Percentiles rank a stretch among this genome's conserved stretches.
Evolutionary conservation across 2,329 filamentous ascomycete genomes (phyloP).

Genomic region (Parastagonospora avenae): DNA sequence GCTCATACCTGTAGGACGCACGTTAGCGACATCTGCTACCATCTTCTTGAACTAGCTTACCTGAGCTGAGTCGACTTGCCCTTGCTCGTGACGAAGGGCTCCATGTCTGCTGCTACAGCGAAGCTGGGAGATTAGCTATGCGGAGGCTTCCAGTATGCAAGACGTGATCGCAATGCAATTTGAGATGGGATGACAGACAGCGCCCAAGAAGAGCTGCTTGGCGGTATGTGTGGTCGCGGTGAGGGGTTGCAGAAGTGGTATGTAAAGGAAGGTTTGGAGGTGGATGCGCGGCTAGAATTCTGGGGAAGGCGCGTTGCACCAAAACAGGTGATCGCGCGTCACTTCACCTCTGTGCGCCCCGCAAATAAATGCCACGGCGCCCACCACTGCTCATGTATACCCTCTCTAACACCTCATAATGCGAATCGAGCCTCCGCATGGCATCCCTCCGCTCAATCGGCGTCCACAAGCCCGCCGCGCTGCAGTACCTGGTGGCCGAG

Average conservation of each 20-base stretch:
- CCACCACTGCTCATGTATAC: constrained; percentile 9
- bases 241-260: neutral
- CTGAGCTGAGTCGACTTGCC: constrained; percentile 42
- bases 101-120: constrained; percentile 57
- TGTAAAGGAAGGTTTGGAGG: constrained; percentile 15
- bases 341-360: constrained; percentile 20
- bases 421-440: constrained; percentile 61
- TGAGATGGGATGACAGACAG: too few species aligned
- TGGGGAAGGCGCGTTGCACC: constrained; percentile 27
- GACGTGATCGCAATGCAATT: neutral
- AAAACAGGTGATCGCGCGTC: constrained; percentile 31
- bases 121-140: neutral
- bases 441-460: constrained; percentile 89
- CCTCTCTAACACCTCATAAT: constrained; percentile 36
- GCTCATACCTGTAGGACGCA: constrained; percentile 57
- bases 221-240: neutral
- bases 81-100: constrained; percentile 68
- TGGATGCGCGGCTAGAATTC: constrained; percentile 12
- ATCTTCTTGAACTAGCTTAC: constrained; percentile 8
- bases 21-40: neutral
- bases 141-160: neutral
- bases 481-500: constrained; percentile 83
- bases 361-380: constrained; percentile 18
- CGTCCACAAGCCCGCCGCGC: constrained; percentile 82
- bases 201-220: neutral